Percentiles rank a stretch among this genome's conserved stretches.
Conservation (phyloP, 2,329 filamentous ascomycete species). For the Diplodia seriata region DNA sequence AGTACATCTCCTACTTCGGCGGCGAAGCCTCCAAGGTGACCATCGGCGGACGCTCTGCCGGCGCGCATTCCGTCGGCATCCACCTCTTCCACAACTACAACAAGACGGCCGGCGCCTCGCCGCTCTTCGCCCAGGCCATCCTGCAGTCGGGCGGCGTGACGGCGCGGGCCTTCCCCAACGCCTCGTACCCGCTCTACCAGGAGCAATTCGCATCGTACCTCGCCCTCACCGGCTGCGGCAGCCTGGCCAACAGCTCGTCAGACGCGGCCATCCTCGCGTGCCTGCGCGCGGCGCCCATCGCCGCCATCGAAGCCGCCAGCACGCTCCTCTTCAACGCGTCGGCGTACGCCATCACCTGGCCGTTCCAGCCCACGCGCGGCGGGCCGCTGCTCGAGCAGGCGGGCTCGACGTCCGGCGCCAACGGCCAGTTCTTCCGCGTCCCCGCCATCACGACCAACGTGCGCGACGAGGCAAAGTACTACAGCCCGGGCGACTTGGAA, state of each 20-base stretch:
- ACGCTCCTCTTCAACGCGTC: conserved; percentile 50
- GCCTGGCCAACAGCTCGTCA: conserved; percentile 6
- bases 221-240: conserved; percentile 38
- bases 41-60: conserved; percentile 39
- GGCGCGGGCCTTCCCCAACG: conserved; percentile 45
- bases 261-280: conserved; percentile 50
- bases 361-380: conserved; percentile 57
- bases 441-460: conserved; percentile 39
- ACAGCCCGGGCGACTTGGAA: conserved; percentile 44
- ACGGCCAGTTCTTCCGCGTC: conserved; percentile 40
- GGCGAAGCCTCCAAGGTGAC: conserved; percentile 58
- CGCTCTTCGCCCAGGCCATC: conserved; percentile 45
- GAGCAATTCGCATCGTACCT: conserved; percentile 44
- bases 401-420: conserved; percentile 47
- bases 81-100: conserved; percentile 49
- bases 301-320: conserved; percentile 51
- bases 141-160: conserved; percentile 46
- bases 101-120: conserved; percentile 39
- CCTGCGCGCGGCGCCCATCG: conserved; percentile 48
- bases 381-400: conserved; percentile 56
- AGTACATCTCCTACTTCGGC: conserved; percentile 55
- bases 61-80: conserved; percentile 45
- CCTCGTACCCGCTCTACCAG: conserved; percentile 43
- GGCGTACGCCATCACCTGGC: conserved; percentile 54
- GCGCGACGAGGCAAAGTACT: conserved; percentile 45